Base-by-base conservation (phyloP, 306 rosid genomes). In the Urtica urens region DNA sequence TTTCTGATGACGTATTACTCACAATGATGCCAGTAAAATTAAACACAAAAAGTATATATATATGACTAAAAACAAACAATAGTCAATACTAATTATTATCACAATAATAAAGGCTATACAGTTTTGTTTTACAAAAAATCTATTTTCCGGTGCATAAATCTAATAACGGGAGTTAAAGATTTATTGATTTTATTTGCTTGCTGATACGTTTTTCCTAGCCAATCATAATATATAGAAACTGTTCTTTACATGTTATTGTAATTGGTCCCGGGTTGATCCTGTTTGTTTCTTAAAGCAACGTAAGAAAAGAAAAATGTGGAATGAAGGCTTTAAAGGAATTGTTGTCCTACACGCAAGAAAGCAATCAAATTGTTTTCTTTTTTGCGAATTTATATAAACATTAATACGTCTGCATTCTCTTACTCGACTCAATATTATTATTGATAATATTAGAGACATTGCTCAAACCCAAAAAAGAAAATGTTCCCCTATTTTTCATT, bases 321-420 rank as follows among this genome's bases (percentile, higher is more conserved):
- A 68, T 25, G 3, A 30, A 13, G 27, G 27, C 44, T 26, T 25
- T 49, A 15, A 68, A 68, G 76, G 31, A 59, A 53, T 43, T 57
- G 54, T 53, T 53, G 43, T 46, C 73, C 66, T 73, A 26, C 78
- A 78, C 77, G 85, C 80, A 63, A 67, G 10, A 26, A 17, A 25
- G 2, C 16, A 20, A 1, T 30, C 30, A 14, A n/a, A 17, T 8
- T 25, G 23, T 28, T 3, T 48, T 13, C 18, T 39, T 23, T 46
- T 28, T n/a, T n/a, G n/a, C n/a, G n/a, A 37, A 24, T 40, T 50
- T 24, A 23, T n/a, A n/a, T 54, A 16, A 10, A 46, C 42, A 27
- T 24, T 18, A 3, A 17, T 9, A 15, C 17, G 33, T 45, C 27
- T 30, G 8, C 11, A 33, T n/a, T 19, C 55, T 50, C 33, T 2